phyloP scores from a whole-genome alignment of 257 asterid species.

The Henckelia pumila region DNA sequence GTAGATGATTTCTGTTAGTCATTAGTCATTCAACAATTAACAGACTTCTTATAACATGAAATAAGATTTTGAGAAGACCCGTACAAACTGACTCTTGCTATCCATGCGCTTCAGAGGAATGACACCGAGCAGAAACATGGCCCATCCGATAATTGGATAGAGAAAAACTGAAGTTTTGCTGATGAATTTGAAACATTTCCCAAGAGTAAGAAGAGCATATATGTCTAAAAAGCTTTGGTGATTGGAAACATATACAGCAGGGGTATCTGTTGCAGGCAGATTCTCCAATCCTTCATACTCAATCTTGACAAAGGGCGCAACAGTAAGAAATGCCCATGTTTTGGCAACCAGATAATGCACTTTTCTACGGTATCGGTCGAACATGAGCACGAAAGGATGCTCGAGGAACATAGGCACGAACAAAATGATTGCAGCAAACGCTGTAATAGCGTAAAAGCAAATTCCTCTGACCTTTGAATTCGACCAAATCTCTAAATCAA shows the following conservation, averaged over 20 bases:
- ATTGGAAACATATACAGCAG: constrained; percentile 93
- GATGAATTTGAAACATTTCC: constrained; percentile 88
- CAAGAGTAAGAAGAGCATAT: constrained; percentile 81
- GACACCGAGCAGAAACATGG: constrained; percentile 84
- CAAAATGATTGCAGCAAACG: constrained; percentile 63
- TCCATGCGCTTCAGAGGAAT: constrained; percentile 97
- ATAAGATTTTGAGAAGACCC: constrained; percentile 21
- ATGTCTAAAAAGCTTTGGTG: constrained; percentile 97
- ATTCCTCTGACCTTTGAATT: constrained; percentile 71
- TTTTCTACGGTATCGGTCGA: constrained; percentile 76
- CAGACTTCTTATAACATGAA: constrained; percentile 5
- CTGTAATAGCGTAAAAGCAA: constrained; percentile 63
- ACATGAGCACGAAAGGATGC: constrained; percentile 81
- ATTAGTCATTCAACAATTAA: not conserved
- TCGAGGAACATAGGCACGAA: constrained; percentile 68
- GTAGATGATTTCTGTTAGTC: not conserved
- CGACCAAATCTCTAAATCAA: constrained; percentile 52
- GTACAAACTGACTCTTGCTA: constrained; percentile 89
- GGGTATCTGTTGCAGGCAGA: constrained; percentile 63
- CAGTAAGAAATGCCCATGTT: constrained; percentile 65
- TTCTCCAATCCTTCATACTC: constrained; percentile 82
- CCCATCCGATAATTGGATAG: constrained; percentile 95
- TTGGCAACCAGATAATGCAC: constrained; percentile 73
- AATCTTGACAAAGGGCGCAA: constrained; percentile 71
- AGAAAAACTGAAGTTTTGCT: constrained; percentile 94